Evolutionary conservation across 441 rosid species (phyloP), one percentile per base, ranked within the genome.

Genomic region (Kokia cookei): DNA sequence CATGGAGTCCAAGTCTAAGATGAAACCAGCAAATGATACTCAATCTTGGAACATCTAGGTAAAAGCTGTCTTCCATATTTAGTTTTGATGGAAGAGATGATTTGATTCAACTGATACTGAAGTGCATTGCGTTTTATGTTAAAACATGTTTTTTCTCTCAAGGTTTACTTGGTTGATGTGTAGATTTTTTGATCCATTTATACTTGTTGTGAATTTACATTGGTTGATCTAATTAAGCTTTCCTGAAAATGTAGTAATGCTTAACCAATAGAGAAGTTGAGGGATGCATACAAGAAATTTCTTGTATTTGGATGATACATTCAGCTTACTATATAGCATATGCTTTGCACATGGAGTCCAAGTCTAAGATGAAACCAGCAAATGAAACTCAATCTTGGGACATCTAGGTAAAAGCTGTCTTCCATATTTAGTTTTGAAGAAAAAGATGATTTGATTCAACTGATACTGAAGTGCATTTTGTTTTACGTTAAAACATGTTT

Each of bases 261-360:
- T n/a, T n/a, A n/a, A n/a, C n/a, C n/a, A n/a, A n/a, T n/a, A n/a
- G n/a, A n/a, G n/a, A n/a, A n/a, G n/a, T n/a, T n/a, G n/a, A n/a
- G n/a, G n/a, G n/a, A n/a, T n/a, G n/a, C n/a, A n/a, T n/a, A n/a
- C n/a, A n/a, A n/a, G n/a, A n/a, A n/a, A n/a, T n/a, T n/a, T n/a
- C n/a, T n/a, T n/a, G n/a, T 48, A 94, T 94, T 76, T 97, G 97
- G 61, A 85, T 84, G 81, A 81, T 87, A 22, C 95, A 92, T 80
- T 76, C 95, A 53, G 63, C 71, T 4, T 94, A 68, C 79, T 92
- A 92, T 76, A 75, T 87, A 35, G 80, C 91, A 45, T n/a, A n/a
- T n/a, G n/a, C n/a, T n/a, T n/a, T n/a, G n/a, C n/a, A n/a, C n/a
- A n/a, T n/a, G n/a, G n/a, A 94, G 78, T 88, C 85, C 72, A 87